These are phyloP conservation scores for Macrophomina pseudophaseolina DNA, from an alignment of 2,329 filamentous ascomycete genomes.

Conservation along the genomic window DNA sequence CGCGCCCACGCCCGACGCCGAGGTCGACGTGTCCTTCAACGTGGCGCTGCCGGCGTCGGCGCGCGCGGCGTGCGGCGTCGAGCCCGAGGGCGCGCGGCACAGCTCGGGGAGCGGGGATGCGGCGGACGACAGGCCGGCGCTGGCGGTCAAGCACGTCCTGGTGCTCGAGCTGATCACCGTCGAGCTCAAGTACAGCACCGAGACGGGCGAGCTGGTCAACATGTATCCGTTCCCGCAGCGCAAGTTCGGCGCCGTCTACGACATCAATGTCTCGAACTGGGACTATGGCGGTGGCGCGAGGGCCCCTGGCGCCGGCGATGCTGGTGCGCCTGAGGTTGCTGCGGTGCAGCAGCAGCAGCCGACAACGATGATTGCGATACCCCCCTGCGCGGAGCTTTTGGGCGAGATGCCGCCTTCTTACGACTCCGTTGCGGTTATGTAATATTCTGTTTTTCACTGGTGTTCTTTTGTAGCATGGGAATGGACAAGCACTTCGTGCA, in stretches of 20 bases:
- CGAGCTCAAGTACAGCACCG: slow-evolving; percentile 17
- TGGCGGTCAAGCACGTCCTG: slow-evolving; percentile 10
- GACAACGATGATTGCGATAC: background rate
- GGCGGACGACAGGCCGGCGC: background rate
- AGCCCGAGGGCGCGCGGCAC: background rate
- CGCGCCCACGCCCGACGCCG: background rate
- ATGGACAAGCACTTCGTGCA: background rate
- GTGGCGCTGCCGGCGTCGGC: slow-evolving; percentile 3
- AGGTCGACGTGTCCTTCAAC: background rate
- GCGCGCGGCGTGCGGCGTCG: slow-evolving; percentile 1
- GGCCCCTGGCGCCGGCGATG: background rate
- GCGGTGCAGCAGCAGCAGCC: background rate
- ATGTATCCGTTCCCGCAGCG: slow-evolving; percentile 18
- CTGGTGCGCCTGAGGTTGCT: background rate
- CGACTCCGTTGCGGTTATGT: slow-evolving; percentile 13
- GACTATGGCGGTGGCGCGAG: background rate
- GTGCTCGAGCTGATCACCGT: slow-evolving; percentile 15
- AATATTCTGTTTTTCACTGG: background rate
- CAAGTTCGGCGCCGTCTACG: slow-evolving; percentile 21
- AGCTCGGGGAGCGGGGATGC: background rate
- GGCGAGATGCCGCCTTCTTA: slow-evolving; percentile 18
- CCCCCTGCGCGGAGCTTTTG: background rate
- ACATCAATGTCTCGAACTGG: background rate
- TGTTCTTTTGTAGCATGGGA: background rate
- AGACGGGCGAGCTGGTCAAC: slow-evolving; percentile 15